Conservation (phyloP, 805 yeast genomes). For the Lipomyces chichibuensis region DNA sequence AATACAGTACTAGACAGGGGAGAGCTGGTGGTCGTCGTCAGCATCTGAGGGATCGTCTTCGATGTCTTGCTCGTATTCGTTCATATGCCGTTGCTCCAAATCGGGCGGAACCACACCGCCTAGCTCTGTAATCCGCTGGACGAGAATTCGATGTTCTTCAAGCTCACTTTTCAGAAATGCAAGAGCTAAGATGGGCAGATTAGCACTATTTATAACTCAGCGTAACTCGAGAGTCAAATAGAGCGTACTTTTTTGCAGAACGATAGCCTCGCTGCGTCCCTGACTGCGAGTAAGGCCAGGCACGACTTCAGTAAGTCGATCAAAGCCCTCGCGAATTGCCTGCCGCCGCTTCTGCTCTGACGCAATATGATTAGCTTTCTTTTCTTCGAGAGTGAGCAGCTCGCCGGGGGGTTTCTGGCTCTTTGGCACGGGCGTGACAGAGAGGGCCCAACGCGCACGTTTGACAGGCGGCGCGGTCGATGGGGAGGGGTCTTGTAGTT, state of each 20-base stretch:
- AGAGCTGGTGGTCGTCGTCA: background rate
- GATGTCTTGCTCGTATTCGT: conserved; percentile 18
- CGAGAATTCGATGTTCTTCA: conserved; percentile 41
- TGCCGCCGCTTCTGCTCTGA: conserved; percentile 87
- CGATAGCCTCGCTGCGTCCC: conserved; percentile 76
- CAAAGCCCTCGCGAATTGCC: conserved; percentile 81
- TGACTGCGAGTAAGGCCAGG: conserved; percentile 73
- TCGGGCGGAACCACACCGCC: conserved; percentile 29
- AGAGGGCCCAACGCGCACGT: conserved; percentile 11
- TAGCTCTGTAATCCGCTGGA: conserved; percentile 34
- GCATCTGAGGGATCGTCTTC: conserved; percentile 12
- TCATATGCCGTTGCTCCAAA: conserved; percentile 17
- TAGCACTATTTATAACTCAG: background rate
- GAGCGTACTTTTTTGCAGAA: conserved; percentile 57
- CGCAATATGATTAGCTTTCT: conserved; percentile 69
- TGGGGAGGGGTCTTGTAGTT: background rate
- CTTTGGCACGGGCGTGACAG: conserved; percentile 33
- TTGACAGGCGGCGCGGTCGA: conserved; percentile 2
- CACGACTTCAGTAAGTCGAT: conserved; percentile 69
- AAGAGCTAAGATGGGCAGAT: conserved; percentile 38
- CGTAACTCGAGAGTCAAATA: background rate
- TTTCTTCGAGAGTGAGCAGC: conserved; percentile 42
- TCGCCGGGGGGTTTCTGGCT: conserved; percentile 37
- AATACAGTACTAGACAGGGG: background rate
- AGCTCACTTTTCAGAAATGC: conserved; percentile 41